Evolutionary conservation across 257 asterid genomes (phyloP), one percentile per base, ranked within the genome.

Genomic region (Solanum verrucosum): DNA sequence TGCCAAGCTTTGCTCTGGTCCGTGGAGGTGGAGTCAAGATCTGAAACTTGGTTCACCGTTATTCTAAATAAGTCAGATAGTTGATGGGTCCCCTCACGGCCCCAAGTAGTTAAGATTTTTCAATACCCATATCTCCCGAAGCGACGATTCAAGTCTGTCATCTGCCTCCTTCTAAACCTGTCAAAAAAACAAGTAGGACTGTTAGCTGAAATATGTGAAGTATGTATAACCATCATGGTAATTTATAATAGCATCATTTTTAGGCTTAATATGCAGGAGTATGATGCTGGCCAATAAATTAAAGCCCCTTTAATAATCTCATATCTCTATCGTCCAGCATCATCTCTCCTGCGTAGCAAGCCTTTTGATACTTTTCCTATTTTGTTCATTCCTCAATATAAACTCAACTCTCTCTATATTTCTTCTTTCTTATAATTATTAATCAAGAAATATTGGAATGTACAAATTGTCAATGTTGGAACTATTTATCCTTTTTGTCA

Each of bases 181-280:
- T 75, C 44, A 38, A 74, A 74, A 72, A 35, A 10, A 23, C 4
- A 38, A 75, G 20, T 13, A n/a, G 5, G 12, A 40, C 6, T 13
- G n/a, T 77, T 2, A 77, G 84, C 60, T 23, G 37, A 78, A 78
- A 42, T 40, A 78, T 78, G 14, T 78, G 34, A 56, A 18, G 65
- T 56, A 56, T 56, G 10, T 20, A 56, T 56, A 18, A 33, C 42
- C 42, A 71, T 16, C 25, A 71, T 18, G 78, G n/a, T 71, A 71
- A 33, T 71, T n/a, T 23, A 77, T 21, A 60, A 52, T 71, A n/a
- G 84, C 84, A 78, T 40, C 84, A n/a, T 78, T 63, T 78, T 40
- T 20, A 78, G 84, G 84, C 84, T 78, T n/a, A 78, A n/a, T 78
- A 78, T 78, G 84, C 84, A 78, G 84, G 37, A 78, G 84, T n/a